Conservation (phyloP, 345 rosid genomes). For the Bruguiera parviflora region DNA sequence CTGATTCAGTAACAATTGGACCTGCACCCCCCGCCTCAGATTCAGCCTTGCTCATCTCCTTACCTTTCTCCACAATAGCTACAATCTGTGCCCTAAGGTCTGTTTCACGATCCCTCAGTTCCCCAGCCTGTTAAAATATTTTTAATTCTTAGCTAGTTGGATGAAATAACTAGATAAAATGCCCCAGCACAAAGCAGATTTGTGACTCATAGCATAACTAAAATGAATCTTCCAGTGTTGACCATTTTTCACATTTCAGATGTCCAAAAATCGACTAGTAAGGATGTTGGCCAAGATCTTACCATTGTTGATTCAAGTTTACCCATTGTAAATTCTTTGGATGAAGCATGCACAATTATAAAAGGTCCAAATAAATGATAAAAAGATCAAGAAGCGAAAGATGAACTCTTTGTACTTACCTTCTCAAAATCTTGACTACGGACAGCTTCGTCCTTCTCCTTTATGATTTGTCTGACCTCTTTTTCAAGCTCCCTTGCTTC, state of each 20-base stretch:
- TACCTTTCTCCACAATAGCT: slow-evolving; percentile 77
- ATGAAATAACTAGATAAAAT: neutral
- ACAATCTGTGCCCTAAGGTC: slow-evolving; percentile 88
- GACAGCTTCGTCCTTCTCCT: slow-evolving; percentile 96
- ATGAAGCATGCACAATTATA: neutral
- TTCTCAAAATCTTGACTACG: slow-evolving; percentile 93
- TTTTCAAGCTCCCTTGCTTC: slow-evolving; percentile 96
- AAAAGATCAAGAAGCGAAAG: neutral
- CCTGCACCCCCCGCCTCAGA: slow-evolving; percentile 83
- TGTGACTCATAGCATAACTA: neutral
- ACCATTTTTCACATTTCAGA: neutral
- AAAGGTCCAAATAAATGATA: neutral
- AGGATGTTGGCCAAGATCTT: no score
- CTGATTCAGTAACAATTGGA: slow-evolving; percentile 74
- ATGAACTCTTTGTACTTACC: slow-evolving; percentile 38
- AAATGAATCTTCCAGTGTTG: neutral
- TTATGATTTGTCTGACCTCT: slow-evolving; percentile 86
- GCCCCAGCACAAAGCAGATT: neutral
- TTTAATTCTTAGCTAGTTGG: neutral
- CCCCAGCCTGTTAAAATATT: slow-evolving; percentile 70
- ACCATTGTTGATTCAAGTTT: no score
- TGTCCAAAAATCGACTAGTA: no score
- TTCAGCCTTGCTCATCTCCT: slow-evolving; percentile 95
- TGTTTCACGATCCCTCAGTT: slow-evolving; percentile 87
- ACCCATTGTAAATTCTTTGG: neutral